phyloP scores from a whole-genome alignment of 2,329 filamentous ascomycete genomes.

The Thielaviopsis punctulata region DNA sequence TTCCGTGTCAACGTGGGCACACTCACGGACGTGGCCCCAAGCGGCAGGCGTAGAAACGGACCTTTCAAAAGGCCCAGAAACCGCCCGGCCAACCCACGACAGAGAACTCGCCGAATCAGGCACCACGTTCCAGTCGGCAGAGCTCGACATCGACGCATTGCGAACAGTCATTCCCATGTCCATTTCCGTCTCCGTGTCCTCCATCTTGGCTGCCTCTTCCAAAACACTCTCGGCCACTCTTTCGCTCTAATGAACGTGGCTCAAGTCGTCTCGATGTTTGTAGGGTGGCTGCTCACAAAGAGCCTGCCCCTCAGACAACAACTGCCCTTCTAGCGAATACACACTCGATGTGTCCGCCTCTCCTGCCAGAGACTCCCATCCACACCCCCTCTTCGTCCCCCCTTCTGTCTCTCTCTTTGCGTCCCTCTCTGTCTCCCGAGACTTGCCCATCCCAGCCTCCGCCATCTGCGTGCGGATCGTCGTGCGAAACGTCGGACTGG shows the following conservation, averaged over 20 bases:
- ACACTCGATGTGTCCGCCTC: background rate
- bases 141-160: conserved; percentile 4
- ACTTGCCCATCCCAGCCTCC: too few relatives aligned
- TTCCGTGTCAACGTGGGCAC: conserved; percentile 4
- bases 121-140: conserved; percentile 11
- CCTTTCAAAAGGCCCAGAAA: background rate
- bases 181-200: background rate
- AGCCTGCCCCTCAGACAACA: background rate
- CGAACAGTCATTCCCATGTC: background rate
- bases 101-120: conserved; percentile 7
- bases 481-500: conserved; percentile 8
- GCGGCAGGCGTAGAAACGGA: background rate
- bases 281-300: background rate
- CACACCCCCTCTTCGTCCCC: background rate
- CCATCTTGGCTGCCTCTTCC: too few relatives aligned
- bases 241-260: background rate
- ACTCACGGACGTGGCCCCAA: conserved; percentile 7
- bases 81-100: background rate
- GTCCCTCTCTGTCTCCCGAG: background rate
- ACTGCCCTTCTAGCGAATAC: background rate
- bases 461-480: conserved; percentile 8
- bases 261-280: background rate
- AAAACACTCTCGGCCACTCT: background rate
- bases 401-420: background rate
- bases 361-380: background rate